Evolutionary conservation across 768 basidiomycete genomes (phyloP), one percentile per base, ranked within the genome.

Genomic region (Suillus brevipes): DNA sequence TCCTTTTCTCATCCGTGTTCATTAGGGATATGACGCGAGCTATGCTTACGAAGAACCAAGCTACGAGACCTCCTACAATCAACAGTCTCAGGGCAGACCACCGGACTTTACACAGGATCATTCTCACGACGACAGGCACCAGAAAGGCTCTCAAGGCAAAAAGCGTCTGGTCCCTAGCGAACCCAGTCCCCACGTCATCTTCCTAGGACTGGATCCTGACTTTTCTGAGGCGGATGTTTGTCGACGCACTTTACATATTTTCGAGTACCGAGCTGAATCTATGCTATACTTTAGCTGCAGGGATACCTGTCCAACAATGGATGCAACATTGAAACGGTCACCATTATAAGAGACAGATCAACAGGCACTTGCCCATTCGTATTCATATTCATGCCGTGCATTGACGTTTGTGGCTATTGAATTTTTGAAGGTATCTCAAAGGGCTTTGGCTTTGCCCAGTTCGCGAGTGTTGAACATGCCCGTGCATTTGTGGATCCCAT

Each of bases 401-500:
- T 92, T 94, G 81, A 92, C 89, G 77, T 88, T 81, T 78, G 74
- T 84, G 81, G 82, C 80, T 79, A 66, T 87, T 87, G 80, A 82
- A 85, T 86, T 86, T 80, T 87, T 80, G 78, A 89, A 95, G 94
- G 94, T 88, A 80, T 84, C 67, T 96, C 96, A 63, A 97, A 97
- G 79, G 92, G 94, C 73, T 98, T 98, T 75, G 97, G 95, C 65
- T 99, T 99, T 78, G 96, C 94, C 71, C 92, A 95, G 79, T 99
- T 99, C 77, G 80, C 89, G 50, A 89, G 83, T 69, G 83, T 90
- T 64, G 92, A 93, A 70, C 92, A 93, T 64, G 96, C 97, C 23
- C 88, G 90, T 62, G 88, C 91, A 14, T 99, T 98, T 75, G 89
- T 99, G 75, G 89, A 94, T 68, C 91, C 93, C 45, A 84, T 90